Evolutionary conservation across 1,284 basidiomycete genomes (phyloP).

Genomic region (Mycosarcoma mackinlayi): DNA sequence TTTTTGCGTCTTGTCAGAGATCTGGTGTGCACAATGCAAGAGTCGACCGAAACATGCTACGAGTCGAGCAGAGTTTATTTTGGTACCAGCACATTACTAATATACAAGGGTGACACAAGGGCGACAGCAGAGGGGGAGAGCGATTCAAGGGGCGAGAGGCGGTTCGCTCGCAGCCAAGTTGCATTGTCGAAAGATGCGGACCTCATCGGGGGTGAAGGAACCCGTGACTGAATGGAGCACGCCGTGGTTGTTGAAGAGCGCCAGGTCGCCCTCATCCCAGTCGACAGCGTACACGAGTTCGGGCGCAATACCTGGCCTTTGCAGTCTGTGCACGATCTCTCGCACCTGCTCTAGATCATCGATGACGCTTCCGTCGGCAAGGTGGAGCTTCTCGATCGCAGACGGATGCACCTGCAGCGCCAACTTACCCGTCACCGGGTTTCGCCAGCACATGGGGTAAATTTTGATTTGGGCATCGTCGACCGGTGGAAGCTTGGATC

Average conservation of each 20-base stretch:
- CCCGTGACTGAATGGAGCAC: slow-evolving; percentile 6
- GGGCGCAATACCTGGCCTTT: slow-evolving; percentile 5
- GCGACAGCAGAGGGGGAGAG: too few species aligned
- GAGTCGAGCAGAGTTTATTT: too few species aligned
- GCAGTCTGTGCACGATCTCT: slow-evolving; percentile 9
- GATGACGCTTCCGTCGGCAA: slow-evolving; percentile 2
- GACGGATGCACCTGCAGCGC: slow-evolving; percentile 9
- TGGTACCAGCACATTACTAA: too few species aligned
- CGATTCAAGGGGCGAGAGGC: slow-evolving; percentile 2
- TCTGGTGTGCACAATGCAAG: too few species aligned
- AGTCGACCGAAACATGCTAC: too few species aligned
- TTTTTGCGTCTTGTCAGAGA: too few species aligned
- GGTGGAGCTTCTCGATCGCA: slow-evolving; percentile 5
- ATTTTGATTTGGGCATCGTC: slow-evolving; percentile 3
- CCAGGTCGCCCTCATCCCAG: slow-evolving; percentile 10
- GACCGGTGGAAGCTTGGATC: neutral
- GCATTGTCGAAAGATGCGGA: slow-evolving; percentile 10
- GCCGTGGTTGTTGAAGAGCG: slow-evolving; percentile 8
- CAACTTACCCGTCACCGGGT: slow-evolving; percentile 1
- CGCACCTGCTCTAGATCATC: slow-evolving; percentile 4
- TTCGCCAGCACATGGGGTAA: slow-evolving; percentile 9
- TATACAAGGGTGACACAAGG: too few species aligned
- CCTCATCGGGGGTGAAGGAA: slow-evolving; percentile 2
- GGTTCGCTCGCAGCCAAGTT: slow-evolving; percentile 8
- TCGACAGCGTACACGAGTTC: slow-evolving; percentile 3